These are phyloP conservation scores for Solanum piurae DNA, from an alignment of 257 asterid genomes.

Conservation along the genomic window DNA sequence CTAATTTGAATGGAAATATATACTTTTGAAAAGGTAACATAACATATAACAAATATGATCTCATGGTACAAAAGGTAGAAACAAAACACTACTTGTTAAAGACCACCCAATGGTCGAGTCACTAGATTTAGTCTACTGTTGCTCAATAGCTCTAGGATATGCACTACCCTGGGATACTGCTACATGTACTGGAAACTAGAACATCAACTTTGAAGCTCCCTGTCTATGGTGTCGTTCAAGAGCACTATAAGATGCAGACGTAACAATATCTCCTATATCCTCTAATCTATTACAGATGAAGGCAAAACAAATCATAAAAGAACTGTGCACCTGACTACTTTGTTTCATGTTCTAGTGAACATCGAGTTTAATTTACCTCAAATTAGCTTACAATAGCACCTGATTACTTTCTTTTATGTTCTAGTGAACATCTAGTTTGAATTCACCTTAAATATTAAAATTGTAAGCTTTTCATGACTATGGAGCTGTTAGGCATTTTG, in stretches of 20 bases:
- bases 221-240: not conserved
- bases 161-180: not conserved
- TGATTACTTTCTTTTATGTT: not conserved
- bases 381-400: not conserved
- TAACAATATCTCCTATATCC: not conserved
- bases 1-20: not conserved
- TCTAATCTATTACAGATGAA: not conserved
- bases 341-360: not conserved
- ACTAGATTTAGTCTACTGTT: not conserved
- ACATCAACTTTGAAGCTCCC: not conserved
- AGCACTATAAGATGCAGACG: not conserved
- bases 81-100: not conserved
- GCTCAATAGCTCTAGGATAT: not conserved
- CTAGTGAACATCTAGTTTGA: not conserved
- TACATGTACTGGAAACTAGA: not conserved
- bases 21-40: not conserved
- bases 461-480: not conserved
- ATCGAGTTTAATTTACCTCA: not conserved
- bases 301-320: not conserved
- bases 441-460: not conserved
- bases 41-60: not conserved
- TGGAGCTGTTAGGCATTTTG: not conserved
- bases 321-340: not conserved
- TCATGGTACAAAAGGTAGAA: not conserved
- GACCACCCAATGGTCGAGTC: not conserved